Base-by-base conservation (phyloP, 768 basidiomycete species). In the Boletellus emodensis region DNA sequence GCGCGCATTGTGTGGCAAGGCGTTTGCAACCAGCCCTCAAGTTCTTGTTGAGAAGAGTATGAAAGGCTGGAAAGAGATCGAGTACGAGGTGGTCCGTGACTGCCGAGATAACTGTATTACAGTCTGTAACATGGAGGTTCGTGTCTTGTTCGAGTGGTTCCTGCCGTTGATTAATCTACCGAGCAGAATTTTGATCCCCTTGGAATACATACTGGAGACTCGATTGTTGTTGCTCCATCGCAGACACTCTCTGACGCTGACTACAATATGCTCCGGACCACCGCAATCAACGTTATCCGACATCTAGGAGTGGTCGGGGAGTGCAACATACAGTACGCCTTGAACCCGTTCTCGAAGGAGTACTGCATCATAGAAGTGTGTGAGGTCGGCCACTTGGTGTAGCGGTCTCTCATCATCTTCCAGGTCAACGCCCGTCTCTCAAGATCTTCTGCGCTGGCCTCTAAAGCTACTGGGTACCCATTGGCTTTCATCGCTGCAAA, bases 51-150 rank as follows among this genome's bases (percentile, higher is more conserved):
- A 99, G 77, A 94, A 85, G 78, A 94, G 90, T 61, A 98, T 98
- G 95, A 98, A 98, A 73, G 95, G 95, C 3, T 99, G 95, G 95
- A 98, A 99, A 73, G 95, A 99, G 76, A 95, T 99, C 58, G 95
- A 99, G 74, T 99, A 99, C 61, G 95, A 99, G 66, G 95, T 99
- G 44, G 95, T 98, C 11, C 80, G 95, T 52, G 95, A 99, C 71
- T 97, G 94, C 73, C 79, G 90, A 55, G 91, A 98, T 66, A 99
- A 99, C 67, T 98, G 95, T 66, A 98, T 98, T 73, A 95, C 94
- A 1, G 95, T 98, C 55, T 99, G 95, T 73, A 99, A 99, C 75
- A 99, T 99, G 95, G 95, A 99, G 90, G 94, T 94, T 42, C 50
- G 87, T 66, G 10, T n/a, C 38, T 47, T 28, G 17, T 48, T 37